A percentile compares a stretch with the other conserved stretches of the same genome.
phyloP scores from a whole-genome alignment of 106 monocot species.

The Dioscorea dumetorum region DNA sequence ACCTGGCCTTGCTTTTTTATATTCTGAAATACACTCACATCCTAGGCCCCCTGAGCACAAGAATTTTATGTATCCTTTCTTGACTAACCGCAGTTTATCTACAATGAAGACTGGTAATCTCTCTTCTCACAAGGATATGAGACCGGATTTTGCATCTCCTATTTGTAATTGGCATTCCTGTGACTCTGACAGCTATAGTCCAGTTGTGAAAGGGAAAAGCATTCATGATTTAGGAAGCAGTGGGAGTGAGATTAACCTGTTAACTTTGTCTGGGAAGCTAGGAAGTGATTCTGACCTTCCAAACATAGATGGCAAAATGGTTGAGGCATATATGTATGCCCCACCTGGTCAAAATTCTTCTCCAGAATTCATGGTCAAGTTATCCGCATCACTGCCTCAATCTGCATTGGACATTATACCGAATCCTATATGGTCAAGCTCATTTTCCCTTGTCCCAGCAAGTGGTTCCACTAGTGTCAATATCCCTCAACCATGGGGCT shows the following conservation, averaged over 20 bases:
- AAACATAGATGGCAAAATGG: slow-evolving; percentile 24
- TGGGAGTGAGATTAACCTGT: slow-evolving; percentile 6
- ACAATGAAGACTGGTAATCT: slow-evolving; percentile 9
- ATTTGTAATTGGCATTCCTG: background rate
- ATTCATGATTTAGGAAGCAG: no score
- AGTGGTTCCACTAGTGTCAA: slow-evolving; percentile 74
- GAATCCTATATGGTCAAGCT: slow-evolving; percentile 58
- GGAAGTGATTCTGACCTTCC: slow-evolving; percentile 8
- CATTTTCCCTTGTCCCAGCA: slow-evolving; percentile 70
- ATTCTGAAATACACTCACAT: slow-evolving; percentile 19
- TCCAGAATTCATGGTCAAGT: slow-evolving; percentile 58
- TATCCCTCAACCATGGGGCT: slow-evolving; percentile 46
- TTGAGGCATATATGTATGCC: slow-evolving; percentile 69
- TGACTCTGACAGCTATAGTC: background rate
- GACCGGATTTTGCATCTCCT: slow-evolving; percentile 7
- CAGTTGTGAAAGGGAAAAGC: background rate
- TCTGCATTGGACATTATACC: slow-evolving; percentile 13
- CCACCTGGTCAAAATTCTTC: slow-evolving; percentile 34
- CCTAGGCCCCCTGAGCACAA: background rate
- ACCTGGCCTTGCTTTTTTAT: slow-evolving; percentile 59
- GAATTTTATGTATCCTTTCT: background rate
- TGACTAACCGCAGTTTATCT: slow-evolving; percentile 7
- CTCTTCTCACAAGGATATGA: slow-evolving; percentile 2
- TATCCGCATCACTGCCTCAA: slow-evolving; percentile 38
- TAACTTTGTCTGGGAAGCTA: slow-evolving; percentile 11